Evolutionary conservation across 1,284 basidiomycete species (phyloP).

Genomic region (Schizopora paradoxa): DNA sequence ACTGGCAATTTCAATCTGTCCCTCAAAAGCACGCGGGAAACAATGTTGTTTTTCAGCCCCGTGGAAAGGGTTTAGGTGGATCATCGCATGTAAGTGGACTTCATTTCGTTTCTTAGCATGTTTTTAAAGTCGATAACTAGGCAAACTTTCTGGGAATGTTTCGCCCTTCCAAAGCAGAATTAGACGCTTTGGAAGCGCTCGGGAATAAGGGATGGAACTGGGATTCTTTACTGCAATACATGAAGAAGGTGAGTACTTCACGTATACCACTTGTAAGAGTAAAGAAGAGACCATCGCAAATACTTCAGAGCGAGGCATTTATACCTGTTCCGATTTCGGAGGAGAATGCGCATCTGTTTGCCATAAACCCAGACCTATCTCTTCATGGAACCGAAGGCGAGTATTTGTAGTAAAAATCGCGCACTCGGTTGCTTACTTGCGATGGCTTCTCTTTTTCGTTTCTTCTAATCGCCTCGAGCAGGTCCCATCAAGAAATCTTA

Average conservation of each 20-base stretch:
- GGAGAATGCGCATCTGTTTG: slow-evolving; percentile 5
- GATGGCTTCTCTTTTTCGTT: too few relatives aligned
- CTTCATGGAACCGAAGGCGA: slow-evolving; percentile 6
- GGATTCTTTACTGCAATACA: slow-evolving; percentile 13
- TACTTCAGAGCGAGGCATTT: slow-evolving; percentile 1
- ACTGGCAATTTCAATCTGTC: background rate
- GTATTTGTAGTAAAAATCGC: background rate
- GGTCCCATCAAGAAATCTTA: slow-evolving; percentile 6
- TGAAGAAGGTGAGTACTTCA: slow-evolving; percentile 4
- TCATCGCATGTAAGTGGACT: slow-evolving; percentile 3
- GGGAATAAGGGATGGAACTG: slow-evolving; percentile 19
- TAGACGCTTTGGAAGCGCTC: slow-evolving; percentile 14
- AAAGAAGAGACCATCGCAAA: background rate
- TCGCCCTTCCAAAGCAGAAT: slow-evolving; percentile 6
- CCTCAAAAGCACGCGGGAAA: background rate
- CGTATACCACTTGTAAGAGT: too few relatives aligned
- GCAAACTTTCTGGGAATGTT: slow-evolving; percentile 11
- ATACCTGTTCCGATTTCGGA: background rate
- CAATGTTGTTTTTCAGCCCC: background rate
- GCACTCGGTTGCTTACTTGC: background rate
- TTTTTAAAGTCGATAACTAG: background rate
- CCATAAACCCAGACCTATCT: background rate
- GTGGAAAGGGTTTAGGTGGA: slow-evolving; percentile 10
- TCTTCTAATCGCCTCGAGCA: too few relatives aligned
- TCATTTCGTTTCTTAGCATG: background rate